Base-by-base conservation (phyloP, 495 filamentous ascomycete species). In the Podospora fimiseda region DNA sequence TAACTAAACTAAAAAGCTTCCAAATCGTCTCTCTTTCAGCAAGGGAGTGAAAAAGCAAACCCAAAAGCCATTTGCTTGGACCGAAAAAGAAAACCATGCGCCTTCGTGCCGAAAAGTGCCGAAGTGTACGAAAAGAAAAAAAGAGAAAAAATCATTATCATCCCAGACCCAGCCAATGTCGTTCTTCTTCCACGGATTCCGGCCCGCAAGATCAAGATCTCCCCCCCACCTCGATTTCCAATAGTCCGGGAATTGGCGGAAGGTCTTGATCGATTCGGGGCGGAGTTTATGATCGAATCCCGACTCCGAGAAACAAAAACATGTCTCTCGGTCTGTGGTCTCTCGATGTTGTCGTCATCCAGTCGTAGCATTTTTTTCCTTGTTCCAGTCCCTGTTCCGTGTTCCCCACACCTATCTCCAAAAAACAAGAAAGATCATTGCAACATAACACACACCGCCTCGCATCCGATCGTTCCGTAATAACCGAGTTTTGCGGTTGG, bases 1-100 rank as follows among this genome's bases (percentile, higher is more conserved):
- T 22, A 22, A 46, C 9, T 44, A 55, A 48, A 41, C 41, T 18
- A 45, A 44, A 15, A 21, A 22, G 46, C 45, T 50, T 46, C 18
- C 33, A 54, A 18, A 15, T 27, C 21, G 21, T 15, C 24, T 9
- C 22, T 46, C 18, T 7, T 15, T 21, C 9, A 21, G 11, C 5
- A 33, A 33, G 11, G 27, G 27, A 11, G 8, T 46, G 18, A 46
- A 22, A 22, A 22, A 46, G 18, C 4, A 46, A 19, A 4, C 11
- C 18, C 19, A n/a, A 20, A 23, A 46, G 16, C 19, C 37, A n/a
- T n/a, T 4, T 15, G 23, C 21, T 19, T 36, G 23, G n/a, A n/a
- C n/a, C n/a, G n/a, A n/a, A n/a, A n/a, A n/a, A n/a, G n/a, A n/a
- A 50, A 22, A 27, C 8, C 14, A 48, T 44, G n/a, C 27, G 27